These are phyloP conservation scores for Mangifera indica DNA, from an alignment of 345 rosid genomes.

Conservation along the genomic window DNA sequence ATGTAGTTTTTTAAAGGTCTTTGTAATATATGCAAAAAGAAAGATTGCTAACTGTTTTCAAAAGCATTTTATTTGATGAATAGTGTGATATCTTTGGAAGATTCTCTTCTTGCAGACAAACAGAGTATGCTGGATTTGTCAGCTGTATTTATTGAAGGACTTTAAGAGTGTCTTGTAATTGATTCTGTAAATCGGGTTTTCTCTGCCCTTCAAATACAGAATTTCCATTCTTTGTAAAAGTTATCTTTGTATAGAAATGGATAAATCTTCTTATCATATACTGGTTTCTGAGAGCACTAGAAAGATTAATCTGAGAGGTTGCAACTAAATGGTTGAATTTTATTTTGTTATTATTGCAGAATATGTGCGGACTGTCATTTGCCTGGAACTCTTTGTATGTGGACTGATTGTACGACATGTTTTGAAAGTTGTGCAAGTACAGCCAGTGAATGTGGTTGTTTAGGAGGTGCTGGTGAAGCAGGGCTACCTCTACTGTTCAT, in stretches of 20 bases:
- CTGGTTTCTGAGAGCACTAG: not conserved
- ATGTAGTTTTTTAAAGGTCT: not conserved
- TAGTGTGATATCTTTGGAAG: not conserved
- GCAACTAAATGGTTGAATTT: slow-evolving; percentile 2
- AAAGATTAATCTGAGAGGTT: not conserved
- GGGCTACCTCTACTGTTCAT: slow-evolving; percentile 83
- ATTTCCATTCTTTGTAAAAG: too few species aligned
- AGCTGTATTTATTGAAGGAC: too few species aligned
- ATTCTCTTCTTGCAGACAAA: not conserved
- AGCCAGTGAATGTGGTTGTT: slow-evolving; percentile 91
- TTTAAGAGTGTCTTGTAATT: too few species aligned
- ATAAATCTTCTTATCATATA: not conserved
- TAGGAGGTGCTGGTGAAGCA: slow-evolving; percentile 99
- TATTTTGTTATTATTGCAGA: slow-evolving; percentile 49
- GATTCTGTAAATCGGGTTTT: too few species aligned
- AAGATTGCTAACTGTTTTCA: not conserved
- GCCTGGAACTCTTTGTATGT: slow-evolving; percentile 97
- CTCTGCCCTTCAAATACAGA: too few species aligned
- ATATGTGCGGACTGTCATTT: slow-evolving; percentile 98
- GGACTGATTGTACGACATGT: slow-evolving; percentile 99
- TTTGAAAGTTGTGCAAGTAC: slow-evolving; percentile 94
- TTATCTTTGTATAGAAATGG: not conserved
- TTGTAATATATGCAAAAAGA: not conserved
- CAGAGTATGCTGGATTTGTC: not conserved
- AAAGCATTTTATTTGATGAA: not conserved